Percentiles rank a stretch among this genome's conserved stretches.
Conservation (phyloP, 2,329 filamentous ascomycete genomes). For the Calonectria leucothoes region DNA sequence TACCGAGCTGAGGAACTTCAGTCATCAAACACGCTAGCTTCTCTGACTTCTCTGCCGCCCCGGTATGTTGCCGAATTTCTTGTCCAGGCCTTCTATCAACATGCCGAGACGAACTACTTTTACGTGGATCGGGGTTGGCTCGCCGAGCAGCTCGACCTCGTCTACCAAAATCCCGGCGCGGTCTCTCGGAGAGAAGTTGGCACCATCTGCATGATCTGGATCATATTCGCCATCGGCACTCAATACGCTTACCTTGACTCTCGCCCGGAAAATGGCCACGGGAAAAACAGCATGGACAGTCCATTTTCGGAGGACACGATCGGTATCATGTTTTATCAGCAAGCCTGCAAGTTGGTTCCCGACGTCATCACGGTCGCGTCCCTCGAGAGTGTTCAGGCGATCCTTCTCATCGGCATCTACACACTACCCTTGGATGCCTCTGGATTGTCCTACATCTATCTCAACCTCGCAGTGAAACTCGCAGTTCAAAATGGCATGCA, state of each 20-base stretch:
- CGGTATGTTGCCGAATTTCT: slow-evolving; percentile 60
- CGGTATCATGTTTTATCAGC: slow-evolving; percentile 67
- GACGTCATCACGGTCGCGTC: slow-evolving; percentile 68
- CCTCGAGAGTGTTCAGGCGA: slow-evolving; percentile 68
- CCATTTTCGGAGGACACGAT: slow-evolving; percentile 62
- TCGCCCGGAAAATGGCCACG: slow-evolving; percentile 34
- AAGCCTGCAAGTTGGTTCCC: slow-evolving; percentile 64
- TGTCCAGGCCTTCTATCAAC: slow-evolving; percentile 59
- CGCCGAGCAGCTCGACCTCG: slow-evolving; percentile 50
- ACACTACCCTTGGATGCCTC: slow-evolving; percentile 66
- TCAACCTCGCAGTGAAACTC: slow-evolving; percentile 66
- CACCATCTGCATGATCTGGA: slow-evolving; percentile 57
- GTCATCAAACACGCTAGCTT: slow-evolving; percentile 52
- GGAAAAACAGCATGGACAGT: slow-evolving; percentile 34
- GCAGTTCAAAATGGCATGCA: slow-evolving; percentile 73
- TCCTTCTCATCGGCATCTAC: slow-evolving; percentile 66
- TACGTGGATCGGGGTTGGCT: slow-evolving; percentile 60
- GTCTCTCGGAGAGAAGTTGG: slow-evolving; percentile 55
- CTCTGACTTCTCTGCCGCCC: slow-evolving; percentile 56
- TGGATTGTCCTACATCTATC: slow-evolving; percentile 67
- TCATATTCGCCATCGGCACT: slow-evolving; percentile 61
- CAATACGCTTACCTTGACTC: slow-evolving; percentile 62
- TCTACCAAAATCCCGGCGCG: slow-evolving; percentile 53
- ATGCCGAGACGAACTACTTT: slow-evolving; percentile 61
- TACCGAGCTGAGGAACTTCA: slow-evolving; percentile 60